Conservation (phyloP, 2,329 filamentous ascomycete genomes). For the Verticillium tricorpus region DNA sequence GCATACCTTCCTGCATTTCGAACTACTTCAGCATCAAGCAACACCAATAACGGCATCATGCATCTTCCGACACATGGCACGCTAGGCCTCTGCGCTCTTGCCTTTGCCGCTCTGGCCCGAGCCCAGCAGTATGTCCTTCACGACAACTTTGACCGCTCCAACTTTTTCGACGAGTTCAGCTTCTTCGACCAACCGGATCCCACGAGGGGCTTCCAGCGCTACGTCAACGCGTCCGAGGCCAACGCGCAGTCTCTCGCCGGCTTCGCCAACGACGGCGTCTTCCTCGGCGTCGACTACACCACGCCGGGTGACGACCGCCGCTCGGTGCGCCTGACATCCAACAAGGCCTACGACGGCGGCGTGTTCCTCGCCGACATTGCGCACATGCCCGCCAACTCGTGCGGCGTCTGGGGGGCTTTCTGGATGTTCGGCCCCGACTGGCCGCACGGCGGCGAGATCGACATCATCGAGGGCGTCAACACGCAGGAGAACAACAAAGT, state of each 20-base stretch:
- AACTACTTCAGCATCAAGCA: not conserved
- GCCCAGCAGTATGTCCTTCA: slow-evolving; percentile 36
- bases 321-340: slow-evolving; percentile 67
- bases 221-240: slow-evolving; percentile 56
- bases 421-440: slow-evolving; percentile 65
- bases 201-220: slow-evolving; percentile 70
- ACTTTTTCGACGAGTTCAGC: slow-evolving; percentile 52
- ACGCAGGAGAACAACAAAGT: slow-evolving; percentile 52
- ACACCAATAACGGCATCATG: not conserved
- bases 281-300: slow-evolving; percentile 64
- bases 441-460: slow-evolving; percentile 70
- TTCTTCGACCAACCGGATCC: slow-evolving; percentile 61
- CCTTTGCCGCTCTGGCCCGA: slow-evolving; percentile 23
- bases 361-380: slow-evolving; percentile 69
- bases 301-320: slow-evolving; percentile 58
- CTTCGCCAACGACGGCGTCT: slow-evolving; percentile 50
- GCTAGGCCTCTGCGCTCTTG: slow-evolving; percentile 16
- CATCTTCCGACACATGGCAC: not conserved
- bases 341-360: slow-evolving; percentile 61
- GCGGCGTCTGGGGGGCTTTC: slow-evolving; percentile 74
- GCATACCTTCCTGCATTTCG: not conserved
- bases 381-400: slow-evolving; percentile 70
- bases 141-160: slow-evolving; percentile 43
- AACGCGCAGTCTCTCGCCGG: slow-evolving; percentile 53
- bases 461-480: slow-evolving; percentile 78